Percentiles rank a stretch among this genome's conserved stretches.
Evolutionary conservation across 768 basidiomycete species (phyloP).

Genomic region (Inosperma sp.): DNA sequence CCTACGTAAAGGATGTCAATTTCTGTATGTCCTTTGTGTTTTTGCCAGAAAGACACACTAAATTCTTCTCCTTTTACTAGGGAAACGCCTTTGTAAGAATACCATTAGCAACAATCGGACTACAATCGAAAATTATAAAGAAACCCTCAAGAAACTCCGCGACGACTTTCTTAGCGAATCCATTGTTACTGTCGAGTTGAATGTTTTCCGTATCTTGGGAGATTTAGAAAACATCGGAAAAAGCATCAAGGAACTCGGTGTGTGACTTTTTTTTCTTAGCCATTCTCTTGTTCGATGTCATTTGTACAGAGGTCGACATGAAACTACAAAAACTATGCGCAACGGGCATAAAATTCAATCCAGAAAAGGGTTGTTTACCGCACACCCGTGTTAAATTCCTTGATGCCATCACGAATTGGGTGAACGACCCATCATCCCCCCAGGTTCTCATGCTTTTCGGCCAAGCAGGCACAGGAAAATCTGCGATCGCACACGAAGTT

Average conservation of each 20-base stretch:
- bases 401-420: constrained; percentile 23
- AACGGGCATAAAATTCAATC: neutral
- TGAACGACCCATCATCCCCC: constrained; percentile 10
- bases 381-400: constrained; percentile 23
- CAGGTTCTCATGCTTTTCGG: constrained; percentile 28
- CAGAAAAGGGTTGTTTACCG: neutral
- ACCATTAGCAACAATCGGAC: neutral
- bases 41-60: neutral
- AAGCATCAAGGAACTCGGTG: neutral
- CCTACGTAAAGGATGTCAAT: neutral
- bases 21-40: neutral
- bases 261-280: neutral
- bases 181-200: neutral
- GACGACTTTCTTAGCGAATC: neutral
- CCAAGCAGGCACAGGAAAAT: constrained; percentile 36
- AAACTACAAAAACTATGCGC: neutral
- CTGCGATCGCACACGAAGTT: constrained; percentile 33
- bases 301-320: neutral
- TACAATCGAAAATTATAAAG: neutral
- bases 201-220: constrained; percentile 2
- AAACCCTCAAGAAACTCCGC: neutral
- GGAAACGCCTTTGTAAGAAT: constrained; percentile 1
- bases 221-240: no score
- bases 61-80: neutral
- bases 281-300: neutral